Conservation (phyloP, 495 filamentous ascomycete genomes). For the Penicillium angulare region DNA sequence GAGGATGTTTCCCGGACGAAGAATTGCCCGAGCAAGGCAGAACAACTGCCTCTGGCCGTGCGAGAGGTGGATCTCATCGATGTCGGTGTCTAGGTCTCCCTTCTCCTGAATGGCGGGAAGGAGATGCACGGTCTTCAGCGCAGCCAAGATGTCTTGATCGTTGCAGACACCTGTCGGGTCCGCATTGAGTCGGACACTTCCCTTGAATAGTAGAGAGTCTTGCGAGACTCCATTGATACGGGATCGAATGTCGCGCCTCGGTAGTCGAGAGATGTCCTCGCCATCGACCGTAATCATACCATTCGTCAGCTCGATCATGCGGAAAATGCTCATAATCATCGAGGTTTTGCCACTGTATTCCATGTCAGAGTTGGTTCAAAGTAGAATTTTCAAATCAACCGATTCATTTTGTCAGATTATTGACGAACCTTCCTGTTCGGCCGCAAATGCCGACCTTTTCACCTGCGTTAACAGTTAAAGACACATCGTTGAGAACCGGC, state of each 20-base stretch:
- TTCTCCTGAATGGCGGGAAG: constrained; percentile 47
- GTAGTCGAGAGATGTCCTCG: constrained; percentile 45
- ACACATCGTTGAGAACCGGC: constrained; percentile 50
- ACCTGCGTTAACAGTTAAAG: constrained; percentile 49
- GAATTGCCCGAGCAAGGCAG: constrained; percentile 59
- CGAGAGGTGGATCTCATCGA: constrained; percentile 51
- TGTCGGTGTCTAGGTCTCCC: constrained; percentile 50
- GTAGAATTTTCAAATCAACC: no score
- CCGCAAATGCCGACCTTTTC: constrained; percentile 58
- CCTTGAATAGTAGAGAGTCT: constrained; percentile 53
- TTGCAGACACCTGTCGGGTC: constrained; percentile 36
- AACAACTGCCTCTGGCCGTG: constrained; percentile 66
- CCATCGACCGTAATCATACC: constrained; percentile 50
- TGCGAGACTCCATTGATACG: constrained; percentile 56
- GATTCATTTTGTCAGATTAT: no score
- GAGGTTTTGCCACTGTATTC: constrained; percentile 46
- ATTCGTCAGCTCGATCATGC: constrained; percentile 46
- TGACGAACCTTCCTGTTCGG: constrained; percentile 49
- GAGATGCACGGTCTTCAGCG: constrained; percentile 49
- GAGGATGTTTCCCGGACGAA: constrained; percentile 47
- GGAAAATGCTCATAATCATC: constrained; percentile 51
- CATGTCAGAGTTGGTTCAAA: not conserved
- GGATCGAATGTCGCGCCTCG: constrained; percentile 45
- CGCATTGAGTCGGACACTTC: constrained; percentile 47
- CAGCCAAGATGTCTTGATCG: constrained; percentile 40